Percentiles rank a stretch among this genome's conserved stretches.
phyloP scores from a whole-genome alignment of 139 green algal genomes.

The Ettlia oleoabundans region DNA sequence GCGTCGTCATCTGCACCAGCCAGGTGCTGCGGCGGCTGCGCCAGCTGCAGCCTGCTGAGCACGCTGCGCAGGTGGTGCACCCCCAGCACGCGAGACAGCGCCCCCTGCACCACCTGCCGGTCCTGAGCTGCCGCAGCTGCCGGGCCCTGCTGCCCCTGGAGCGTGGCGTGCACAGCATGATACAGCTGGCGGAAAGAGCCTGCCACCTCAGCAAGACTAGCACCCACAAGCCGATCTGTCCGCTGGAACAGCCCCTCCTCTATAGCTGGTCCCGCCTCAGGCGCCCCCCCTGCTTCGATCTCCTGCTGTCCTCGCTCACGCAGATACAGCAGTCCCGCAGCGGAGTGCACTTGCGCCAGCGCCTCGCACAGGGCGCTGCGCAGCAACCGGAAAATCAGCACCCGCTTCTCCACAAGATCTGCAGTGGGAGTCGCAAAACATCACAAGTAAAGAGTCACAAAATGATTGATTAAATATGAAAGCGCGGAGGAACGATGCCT shows the following conservation, averaged over 20 bases:
- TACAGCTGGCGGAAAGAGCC: conserved; percentile 26
- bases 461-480: no score
- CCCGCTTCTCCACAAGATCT: conserved; percentile 42
- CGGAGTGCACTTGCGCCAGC: conserved; percentile 45
- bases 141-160: conserved; percentile 31
- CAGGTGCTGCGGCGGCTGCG: not conserved
- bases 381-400: conserved; percentile 54
- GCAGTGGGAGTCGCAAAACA: not conserved
- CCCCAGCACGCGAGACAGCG: conserved; percentile 5
- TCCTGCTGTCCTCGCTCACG: not conserved
- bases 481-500: no score
- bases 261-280: not conserved
- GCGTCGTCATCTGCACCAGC: not conserved
- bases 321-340: conserved; percentile 43
- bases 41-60: conserved; percentile 29
- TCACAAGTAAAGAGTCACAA: no score
- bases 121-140: not conserved
- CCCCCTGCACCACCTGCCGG: conserved; percentile 17
- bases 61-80: conserved; percentile 19
- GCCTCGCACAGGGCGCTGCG: conserved; percentile 46
- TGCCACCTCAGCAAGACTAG: conserved; percentile 8
- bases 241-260: conserved; percentile 35
- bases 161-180: conserved; percentile 3
- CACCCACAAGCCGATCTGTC: not conserved
- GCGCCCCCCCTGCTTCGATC: no score